Conservation (phyloP, 1,284 basidiomycete genomes). For the Cystobasidiaceae sp. region DNA sequence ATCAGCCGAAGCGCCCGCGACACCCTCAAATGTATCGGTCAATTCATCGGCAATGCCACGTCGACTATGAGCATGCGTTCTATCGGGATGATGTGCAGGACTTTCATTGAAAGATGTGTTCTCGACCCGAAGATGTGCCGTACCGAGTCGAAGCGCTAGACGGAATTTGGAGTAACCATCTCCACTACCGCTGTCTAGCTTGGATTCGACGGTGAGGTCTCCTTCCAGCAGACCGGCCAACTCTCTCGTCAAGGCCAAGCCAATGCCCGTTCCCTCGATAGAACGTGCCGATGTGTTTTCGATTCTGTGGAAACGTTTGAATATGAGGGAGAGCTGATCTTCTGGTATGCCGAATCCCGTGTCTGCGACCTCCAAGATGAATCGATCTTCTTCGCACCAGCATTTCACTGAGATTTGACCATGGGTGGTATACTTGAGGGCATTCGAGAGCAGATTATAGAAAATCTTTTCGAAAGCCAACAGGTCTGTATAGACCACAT, state of each 20-base stretch:
- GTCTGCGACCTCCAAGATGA: conserved; percentile 45
- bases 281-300: conserved; percentile 41
- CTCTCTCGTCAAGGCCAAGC: conserved; percentile 41
- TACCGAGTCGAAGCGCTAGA: neutral
- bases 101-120: neutral
- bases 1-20: neutral
- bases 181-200: neutral
- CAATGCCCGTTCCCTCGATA: conserved; percentile 48
- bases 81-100: neutral
- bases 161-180: conserved; percentile 6
- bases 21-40: neutral
- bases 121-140: conserved; percentile 2
- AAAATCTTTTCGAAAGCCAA: conserved; percentile 16
- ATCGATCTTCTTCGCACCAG: conserved; percentile 22
- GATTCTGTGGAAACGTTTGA: conserved; percentile 46
- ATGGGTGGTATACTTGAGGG: conserved; percentile 36
- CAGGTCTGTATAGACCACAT: conserved; percentile 12
- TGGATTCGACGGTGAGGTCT: conserved; percentile 12
- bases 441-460: conserved; percentile 49
- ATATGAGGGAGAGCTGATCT: conserved; percentile 35
- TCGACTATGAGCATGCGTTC: neutral
- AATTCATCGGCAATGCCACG: conserved; percentile 15
- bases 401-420: conserved; percentile 35
- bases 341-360: conserved; percentile 49
- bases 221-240: conserved; percentile 32